Base-by-base conservation (phyloP, 1,284 basidiomycete genomes). In the Gomphus sp. region DNA sequence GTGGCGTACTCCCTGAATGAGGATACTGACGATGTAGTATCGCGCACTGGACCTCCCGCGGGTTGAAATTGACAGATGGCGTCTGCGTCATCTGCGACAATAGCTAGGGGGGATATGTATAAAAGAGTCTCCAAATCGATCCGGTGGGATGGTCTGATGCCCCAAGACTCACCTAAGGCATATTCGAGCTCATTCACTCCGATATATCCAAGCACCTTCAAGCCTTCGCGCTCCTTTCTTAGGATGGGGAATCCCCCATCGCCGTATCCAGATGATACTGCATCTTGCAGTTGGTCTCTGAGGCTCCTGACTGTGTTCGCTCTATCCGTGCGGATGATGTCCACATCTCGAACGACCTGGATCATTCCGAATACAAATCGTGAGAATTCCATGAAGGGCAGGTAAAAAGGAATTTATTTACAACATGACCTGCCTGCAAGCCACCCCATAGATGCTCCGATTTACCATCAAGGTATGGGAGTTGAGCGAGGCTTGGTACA, bases 111-210 rank as follows among this genome's bases (percentile, higher is more conserved):
- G 56, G 50, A 36, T 28, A 48, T 34, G 62, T 43, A 10, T 44
- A 10, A 10, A 60, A 59, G 37, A 54, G 9, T 51, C 58, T 43
- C 4, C 12, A 47, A 3, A 48, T 10, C 34, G 1, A 22, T 11
- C 8, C 28, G 28, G 28, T 4, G 28, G 28, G 11, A 37, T 2
- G 36, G 2, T 12, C 36, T 37, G 36, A 22, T 3, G 39, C 22
- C 8, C 41, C 49, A 18, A 18, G 31, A n/a, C 85, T 64, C 68
- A 93, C 93, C 81, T n/a, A 97, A 74, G 3, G 92, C 93, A 70
- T 98, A 93, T 67, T 97, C 93, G 33, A 99, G 80, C 71, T 98
- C 96, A 68, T 87, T 93, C 37, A 87, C 83, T 0, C 93, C 93
- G 62, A 98, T 89, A 70, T 95, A 96, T 3, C 94, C 96, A n/a